These are phyloP conservation scores for Neckera pumila DNA, from an alignment of 225 moss, liverwort and hornwort genomes.

Conservation along the genomic window DNA sequence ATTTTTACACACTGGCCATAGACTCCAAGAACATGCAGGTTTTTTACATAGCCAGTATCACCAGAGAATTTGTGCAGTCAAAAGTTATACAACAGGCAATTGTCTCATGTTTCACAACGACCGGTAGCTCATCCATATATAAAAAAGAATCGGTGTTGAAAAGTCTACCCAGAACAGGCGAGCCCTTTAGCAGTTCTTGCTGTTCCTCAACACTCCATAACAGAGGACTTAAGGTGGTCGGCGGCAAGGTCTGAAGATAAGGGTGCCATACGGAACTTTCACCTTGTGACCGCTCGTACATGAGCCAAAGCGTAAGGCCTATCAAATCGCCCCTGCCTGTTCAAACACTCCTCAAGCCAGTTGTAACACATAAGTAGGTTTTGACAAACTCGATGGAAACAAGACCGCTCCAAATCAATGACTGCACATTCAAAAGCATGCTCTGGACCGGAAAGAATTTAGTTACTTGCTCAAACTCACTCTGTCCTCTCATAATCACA, in stretches of 20 bases:
- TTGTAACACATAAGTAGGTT: neutral
- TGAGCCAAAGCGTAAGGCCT: slow-evolving; percentile 91
- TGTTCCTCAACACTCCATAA: slow-evolving; percentile 66
- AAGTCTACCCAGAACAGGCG: slow-evolving; percentile 62
- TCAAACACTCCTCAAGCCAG: neutral
- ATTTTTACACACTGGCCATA: too few species aligned
- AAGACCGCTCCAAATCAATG: neutral
- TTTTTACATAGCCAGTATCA: neutral
- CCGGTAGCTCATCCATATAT: neutral
- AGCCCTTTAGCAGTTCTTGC: slow-evolving; percentile 62
- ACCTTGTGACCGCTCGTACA: slow-evolving; percentile 85
- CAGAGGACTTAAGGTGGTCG: slow-evolving; percentile 71
- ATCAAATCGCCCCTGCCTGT: slow-evolving; percentile 90
- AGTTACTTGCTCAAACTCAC: neutral
- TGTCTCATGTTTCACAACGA: neutral
- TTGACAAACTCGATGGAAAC: neutral
- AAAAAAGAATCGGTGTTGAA: neutral
- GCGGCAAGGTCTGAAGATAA: slow-evolving; percentile 65
- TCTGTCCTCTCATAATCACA: neutral
- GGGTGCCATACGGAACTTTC: slow-evolving; percentile 62
- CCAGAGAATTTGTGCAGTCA: neutral
- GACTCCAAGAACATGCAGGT: neutral
- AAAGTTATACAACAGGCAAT: neutral
- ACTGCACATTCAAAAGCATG: neutral
- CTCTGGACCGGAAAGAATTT: neutral